Evolutionary conservation across 768 basidiomycete species (phyloP), one percentile per base, ranked within the genome.

Genomic region (Pleurotus ostreatus): DNA sequence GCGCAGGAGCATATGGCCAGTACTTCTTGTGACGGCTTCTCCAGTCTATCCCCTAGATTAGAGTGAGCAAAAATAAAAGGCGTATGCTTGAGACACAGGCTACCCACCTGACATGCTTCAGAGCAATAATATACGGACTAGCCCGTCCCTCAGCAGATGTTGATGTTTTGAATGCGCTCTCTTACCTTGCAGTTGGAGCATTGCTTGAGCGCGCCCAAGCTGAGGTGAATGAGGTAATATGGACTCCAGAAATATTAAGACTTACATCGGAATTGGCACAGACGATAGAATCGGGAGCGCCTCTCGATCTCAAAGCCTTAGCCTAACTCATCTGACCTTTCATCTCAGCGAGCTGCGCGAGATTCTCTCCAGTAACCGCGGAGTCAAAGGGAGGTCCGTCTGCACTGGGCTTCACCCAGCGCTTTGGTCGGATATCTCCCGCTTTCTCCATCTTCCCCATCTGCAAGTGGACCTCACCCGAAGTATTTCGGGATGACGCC

Each of bases 401-500:
- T 5, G 22, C 26, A 48, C 59, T 61, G n/a, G n/a, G n/a, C 15
- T 61, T 57, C 34, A 64, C 59, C 16, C 51, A 73, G 63, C n/a
- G 74, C 73, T 55, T 70, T 66, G 26, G 61, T 62, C 7, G 61
- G 49, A 73, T 66, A 3, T 62, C 64, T 60, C 75, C 73, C 0
- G 76, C 74, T 5, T 74, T 69, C 48, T 68, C 69, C n/a, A 73
- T 59, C 34, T 63, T 68, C 26, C 61, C 67, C 63, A 70, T 66
- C 43, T 64, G 62, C 18, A 71, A 63, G 55, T 74, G 71, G 1
- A 71, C 56, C 54, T 75, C 72, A 25, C 63, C 75, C 1, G 76
- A 62, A 16, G 63, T 64, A 52, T 75, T 71, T 48, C 63, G 67
- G 13, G 67, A 65, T 30, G 72, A 39, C 15, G 55, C 72, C 7